Percentiles rank a stretch among this genome's conserved stretches.
Evolutionary conservation across 805 yeast species (phyloP).

Genomic region (Yarrowia keelungensis): DNA sequence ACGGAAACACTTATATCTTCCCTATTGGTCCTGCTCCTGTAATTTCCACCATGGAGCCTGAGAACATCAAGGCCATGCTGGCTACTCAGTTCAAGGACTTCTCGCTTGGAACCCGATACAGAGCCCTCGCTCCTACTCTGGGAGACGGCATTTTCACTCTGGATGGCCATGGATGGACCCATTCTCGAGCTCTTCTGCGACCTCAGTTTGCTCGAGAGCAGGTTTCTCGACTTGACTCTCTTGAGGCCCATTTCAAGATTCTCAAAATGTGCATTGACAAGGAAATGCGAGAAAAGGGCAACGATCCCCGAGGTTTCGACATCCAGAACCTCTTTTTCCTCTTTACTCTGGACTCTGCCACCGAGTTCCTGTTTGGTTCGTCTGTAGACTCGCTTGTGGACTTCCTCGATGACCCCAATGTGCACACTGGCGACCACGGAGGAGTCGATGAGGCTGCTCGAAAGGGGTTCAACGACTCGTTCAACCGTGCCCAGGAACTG

Average conservation of each 20-base stretch:
- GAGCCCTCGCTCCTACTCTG: conserved; percentile 46
- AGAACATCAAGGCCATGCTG: conserved; percentile 49
- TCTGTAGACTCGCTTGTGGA: conserved; percentile 45
- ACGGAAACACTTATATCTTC: conserved; percentile 13
- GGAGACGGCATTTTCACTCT: conserved; percentile 52
- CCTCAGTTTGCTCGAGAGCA: conserved; percentile 51
- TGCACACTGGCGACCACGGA: conserved; percentile 38
- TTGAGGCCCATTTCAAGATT: conserved; percentile 46
- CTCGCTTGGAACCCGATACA: conserved; percentile 47
- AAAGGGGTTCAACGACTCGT: conserved; percentile 41
- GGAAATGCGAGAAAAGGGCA: conserved; percentile 19
- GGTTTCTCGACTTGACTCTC: conserved; percentile 46
- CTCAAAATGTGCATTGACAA: conserved; percentile 37
- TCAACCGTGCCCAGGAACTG: conserved; percentile 42
- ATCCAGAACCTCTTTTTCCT: conserved; percentile 47
- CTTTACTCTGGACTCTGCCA: conserved; percentile 51
- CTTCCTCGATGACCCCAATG: conserved; percentile 40
- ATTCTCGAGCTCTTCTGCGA: conserved; percentile 50
- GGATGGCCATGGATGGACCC: conserved; percentile 51
- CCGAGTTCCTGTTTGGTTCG: conserved; percentile 50
- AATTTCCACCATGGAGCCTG: conserved; percentile 47
- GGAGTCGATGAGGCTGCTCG: conserved; percentile 42
- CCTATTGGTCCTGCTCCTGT: conserved; percentile 29
- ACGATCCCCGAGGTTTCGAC: conserved; percentile 43
- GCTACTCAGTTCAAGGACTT: conserved; percentile 49